Conservation (phyloP, 192 early-diverging fungal species). For the Coemansia sp. region DNA sequence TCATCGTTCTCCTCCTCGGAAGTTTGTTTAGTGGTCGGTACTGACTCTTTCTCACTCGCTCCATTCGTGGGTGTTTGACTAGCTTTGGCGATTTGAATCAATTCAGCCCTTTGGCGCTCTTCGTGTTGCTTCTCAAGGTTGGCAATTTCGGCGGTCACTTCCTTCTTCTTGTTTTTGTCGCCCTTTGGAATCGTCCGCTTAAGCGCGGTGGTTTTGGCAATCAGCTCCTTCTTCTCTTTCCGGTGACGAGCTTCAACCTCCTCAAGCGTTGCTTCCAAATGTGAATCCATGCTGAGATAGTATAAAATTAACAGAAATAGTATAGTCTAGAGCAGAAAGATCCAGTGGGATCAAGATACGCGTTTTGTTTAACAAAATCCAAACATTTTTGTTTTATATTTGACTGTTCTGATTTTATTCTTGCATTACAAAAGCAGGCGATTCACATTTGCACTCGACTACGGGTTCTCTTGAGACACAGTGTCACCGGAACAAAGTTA, state of each 20-base stretch:
- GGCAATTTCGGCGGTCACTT: conserved; percentile 68
- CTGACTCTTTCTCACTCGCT: conserved; percentile 1
- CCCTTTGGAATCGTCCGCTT: conserved; percentile 76
- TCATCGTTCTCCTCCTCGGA: conserved; percentile 20
- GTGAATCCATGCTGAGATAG: conserved; percentile 3
- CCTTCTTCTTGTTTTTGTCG: conserved; percentile 88
- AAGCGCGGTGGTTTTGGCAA: conserved; percentile 65
- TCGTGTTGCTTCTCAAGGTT: conserved; percentile 63
- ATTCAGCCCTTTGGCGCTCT: conserved; percentile 63
- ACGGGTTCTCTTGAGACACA: not conserved
- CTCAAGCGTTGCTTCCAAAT: conserved; percentile 42
- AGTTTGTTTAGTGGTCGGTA: not conserved
- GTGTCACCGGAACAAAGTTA: not conserved
- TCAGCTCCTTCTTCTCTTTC: conserved; percentile 74
- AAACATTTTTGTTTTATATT: conserved; percentile 1
- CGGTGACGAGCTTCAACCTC: conserved; percentile 73
- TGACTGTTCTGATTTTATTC: not conserved
- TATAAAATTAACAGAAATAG: not conserved
- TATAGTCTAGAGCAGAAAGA: not conserved
- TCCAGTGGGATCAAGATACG: not conserved
- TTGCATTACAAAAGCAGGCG: not conserved
- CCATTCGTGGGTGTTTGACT: not conserved
- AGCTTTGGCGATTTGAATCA: conserved; percentile 30
- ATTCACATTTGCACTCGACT: not conserved
- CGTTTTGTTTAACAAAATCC: not conserved